Percentiles rank a stretch among this genome's conserved stretches.
phyloP scores from a whole-genome alignment of 1,284 basidiomycete genomes.

The Sanguinoderma infundibulare region DNA sequence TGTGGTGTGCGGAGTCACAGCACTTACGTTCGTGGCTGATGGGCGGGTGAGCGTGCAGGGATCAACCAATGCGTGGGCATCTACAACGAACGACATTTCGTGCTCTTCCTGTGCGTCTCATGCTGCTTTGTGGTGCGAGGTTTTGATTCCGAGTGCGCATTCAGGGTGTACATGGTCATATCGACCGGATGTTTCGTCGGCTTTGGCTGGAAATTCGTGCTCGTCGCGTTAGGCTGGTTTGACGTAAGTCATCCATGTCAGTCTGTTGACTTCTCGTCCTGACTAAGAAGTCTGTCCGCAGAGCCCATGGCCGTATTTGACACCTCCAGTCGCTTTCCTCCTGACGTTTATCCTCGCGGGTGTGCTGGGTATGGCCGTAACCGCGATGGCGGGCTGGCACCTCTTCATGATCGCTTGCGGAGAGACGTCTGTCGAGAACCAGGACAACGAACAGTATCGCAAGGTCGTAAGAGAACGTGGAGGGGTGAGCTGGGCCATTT shows the following conservation, averaged over 20 bases:
- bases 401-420: constrained; percentile 76
- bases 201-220: constrained; percentile 62
- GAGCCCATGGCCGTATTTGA: constrained; percentile 63
- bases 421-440: constrained; percentile 91
- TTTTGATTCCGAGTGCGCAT: too few relatives aligned
- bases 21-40: constrained; percentile 1
- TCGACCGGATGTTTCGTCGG: constrained; percentile 59
- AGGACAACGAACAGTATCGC: constrained; percentile 86
- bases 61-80: constrained; percentile 97
- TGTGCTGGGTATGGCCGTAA: constrained; percentile 81
- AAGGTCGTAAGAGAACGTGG: constrained; percentile 71
- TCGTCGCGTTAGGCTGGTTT: constrained; percentile 58
- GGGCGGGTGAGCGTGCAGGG: constrained; percentile 64
- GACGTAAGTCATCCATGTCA: constrained; percentile 22
- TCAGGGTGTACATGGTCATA: constrained; percentile 75
- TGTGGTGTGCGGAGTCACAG: constrained; percentile 14
- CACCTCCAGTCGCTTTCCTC: constrained; percentile 76
- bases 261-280: constrained; percentile 7
- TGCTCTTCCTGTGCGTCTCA: constrained; percentile 84
- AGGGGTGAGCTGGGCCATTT: constrained; percentile 51
- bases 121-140: neutral
- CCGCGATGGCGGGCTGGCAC: constrained; percentile 84
- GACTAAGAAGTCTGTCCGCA: constrained; percentile 13
- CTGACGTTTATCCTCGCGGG: constrained; percentile 78
- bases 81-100: constrained; percentile 95